Evolutionary conservation across 2,329 filamentous ascomycete genomes (phyloP).

Genomic region (Aspergillus intermedius): DNA sequence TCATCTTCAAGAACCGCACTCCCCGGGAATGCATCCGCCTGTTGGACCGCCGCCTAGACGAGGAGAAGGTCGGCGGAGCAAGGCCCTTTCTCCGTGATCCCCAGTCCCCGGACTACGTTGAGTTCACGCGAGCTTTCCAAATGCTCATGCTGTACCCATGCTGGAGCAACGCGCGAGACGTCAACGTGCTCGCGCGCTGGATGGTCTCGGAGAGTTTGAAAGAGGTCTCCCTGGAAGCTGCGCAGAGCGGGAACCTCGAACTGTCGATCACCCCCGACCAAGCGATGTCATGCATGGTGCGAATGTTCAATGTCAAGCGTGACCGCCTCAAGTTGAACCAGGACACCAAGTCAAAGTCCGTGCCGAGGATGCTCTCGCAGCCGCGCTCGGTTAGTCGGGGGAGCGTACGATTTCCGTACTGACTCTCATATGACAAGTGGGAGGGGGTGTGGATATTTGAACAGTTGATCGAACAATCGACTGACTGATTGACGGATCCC

Average conservation of each 20-base stretch:
- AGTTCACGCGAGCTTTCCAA: constrained; percentile 16
- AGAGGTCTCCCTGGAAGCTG: constrained; percentile 10
- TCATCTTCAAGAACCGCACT: constrained; percentile 14
- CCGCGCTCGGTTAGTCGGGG: constrained; percentile 6
- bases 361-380: constrained; percentile 14
- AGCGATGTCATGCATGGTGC: constrained; percentile 14
- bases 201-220: constrained; percentile 12
- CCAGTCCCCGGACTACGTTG: constrained; percentile 8
- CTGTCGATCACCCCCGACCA: constrained; percentile 12
- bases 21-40: constrained; percentile 14
- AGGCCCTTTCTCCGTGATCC: constrained; percentile 11
- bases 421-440: neutral
- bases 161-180: constrained; percentile 15
- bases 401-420: constrained; percentile 11
- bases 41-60: constrained; percentile 11
- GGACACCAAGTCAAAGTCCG: constrained; percentile 12
- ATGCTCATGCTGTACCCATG: constrained; percentile 16
- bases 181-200: constrained; percentile 13
- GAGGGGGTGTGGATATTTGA: too few relatives aligned
- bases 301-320: constrained; percentile 14
- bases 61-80: constrained; percentile 8
- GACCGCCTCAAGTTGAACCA: constrained; percentile 14
- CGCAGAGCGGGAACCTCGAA: neutral
- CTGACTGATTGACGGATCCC: neutral
- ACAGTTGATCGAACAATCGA: neutral